phyloP scores from a whole-genome alignment of 192 early-diverging fungal species.

The Coemansia sp. region DNA sequence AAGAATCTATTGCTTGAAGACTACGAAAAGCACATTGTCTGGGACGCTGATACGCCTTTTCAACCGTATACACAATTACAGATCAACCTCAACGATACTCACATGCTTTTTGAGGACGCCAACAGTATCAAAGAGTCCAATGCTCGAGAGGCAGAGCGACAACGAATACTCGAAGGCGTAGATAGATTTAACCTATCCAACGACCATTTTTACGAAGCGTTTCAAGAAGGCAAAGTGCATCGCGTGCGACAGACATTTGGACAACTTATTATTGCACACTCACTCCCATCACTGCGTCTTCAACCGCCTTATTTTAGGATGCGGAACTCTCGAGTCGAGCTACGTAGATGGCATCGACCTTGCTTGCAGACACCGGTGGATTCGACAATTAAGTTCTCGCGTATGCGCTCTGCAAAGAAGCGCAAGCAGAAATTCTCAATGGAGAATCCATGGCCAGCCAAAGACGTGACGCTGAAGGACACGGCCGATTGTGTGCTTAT shows the following conservation, averaged over 20 bases:
- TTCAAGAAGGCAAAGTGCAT: conserved; percentile 63
- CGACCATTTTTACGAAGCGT: conserved; percentile 80
- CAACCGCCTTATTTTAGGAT: conserved; percentile 81
- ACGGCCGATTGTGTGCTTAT: conserved; percentile 76
- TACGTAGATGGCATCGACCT: conserved; percentile 89
- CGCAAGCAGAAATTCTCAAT: conserved; percentile 66
- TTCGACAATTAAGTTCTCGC: conserved; percentile 66
- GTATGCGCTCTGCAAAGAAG: conserved; percentile 71
- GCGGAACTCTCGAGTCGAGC: conserved; percentile 73
- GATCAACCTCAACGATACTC: conserved; percentile 69
- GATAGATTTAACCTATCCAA: conserved; percentile 87
- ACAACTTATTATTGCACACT: conserved; percentile 79
- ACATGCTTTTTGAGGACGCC: conserved; percentile 68
- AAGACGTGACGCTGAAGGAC: conserved; percentile 90
- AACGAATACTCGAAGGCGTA: conserved; percentile 57
- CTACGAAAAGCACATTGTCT: conserved; percentile 78
- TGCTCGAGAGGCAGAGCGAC: conserved; percentile 61
- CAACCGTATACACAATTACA: conserved; percentile 59
- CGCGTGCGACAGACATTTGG: conserved; percentile 87
- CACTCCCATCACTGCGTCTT: conserved; percentile 81
- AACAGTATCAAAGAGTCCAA: conserved; percentile 49
- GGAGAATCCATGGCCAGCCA: conserved; percentile 74
- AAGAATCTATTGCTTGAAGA: conserved; percentile 34
- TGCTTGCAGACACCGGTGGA: conserved; percentile 64
- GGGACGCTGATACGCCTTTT: conserved; percentile 67